Evolutionary conservation across 345 rosid species (phyloP), one percentile per base, ranked within the genome.

Genomic region (Abelmoschus esculentus): DNA sequence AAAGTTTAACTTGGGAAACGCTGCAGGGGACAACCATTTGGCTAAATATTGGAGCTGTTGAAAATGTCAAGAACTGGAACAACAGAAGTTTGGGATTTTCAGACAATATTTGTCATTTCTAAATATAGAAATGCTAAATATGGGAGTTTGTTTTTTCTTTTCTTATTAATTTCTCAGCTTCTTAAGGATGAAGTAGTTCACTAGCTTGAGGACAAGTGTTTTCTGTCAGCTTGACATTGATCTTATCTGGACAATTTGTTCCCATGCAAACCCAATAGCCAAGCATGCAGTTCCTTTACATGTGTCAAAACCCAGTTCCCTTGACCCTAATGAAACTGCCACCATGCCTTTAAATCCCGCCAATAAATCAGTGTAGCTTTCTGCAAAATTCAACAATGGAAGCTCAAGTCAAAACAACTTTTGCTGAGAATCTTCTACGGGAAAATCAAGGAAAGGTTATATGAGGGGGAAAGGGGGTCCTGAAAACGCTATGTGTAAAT

Each of bases 401-500:
- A 18, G 66, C 42, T 66, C 42, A 66, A 66, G 57, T 12, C 42
- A 47, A 15, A 15, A 46, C 73, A 36, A 76, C 10, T 38, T 11
- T 40, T 7, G 46, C 28, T 10, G 46, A 38, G 66, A 4, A 13
- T 4, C 49, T 18, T 19, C 52, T 17, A 63, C 6, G 9, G 31
- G 50, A 31, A 62, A 62, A 59, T 87, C 89, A 17, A 82, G 89
- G 70, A 87, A 85, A 81, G 86, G 92, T 64, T 87, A 88, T 78
- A 85, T 81, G 88, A 87, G 70, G 77, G 89, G 92, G 31, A 84
- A 87, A 81, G 88, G 88, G 8, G 92, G 92, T 13, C 92, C 89
- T 2, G 88, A 85, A 61, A 87, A 87, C 49, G 83, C 87, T 17
- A 73, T 66, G n/a, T 85, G 89, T 76, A 75, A 14, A 38, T 62